phyloP scores from a whole-genome alignment of 2,329 filamentous ascomycete genomes.

The Phaeosphaeria sp. region DNA sequence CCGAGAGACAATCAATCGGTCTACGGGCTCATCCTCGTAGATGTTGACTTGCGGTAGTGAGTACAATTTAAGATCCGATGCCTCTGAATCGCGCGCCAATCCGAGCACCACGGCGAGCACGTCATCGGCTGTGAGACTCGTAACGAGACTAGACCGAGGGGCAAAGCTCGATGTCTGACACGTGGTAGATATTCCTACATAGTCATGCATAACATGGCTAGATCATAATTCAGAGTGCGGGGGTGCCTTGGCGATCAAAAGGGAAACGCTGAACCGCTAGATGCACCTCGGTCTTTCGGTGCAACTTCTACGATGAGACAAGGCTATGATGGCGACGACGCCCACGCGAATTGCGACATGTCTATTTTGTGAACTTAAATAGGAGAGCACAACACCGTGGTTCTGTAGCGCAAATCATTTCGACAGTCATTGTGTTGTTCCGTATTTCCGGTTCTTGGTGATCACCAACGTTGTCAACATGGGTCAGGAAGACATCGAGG shows the following conservation, averaged over 20 bases:
- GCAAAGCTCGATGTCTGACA: too few species aligned
- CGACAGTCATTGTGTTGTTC: not conserved
- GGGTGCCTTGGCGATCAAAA: not conserved
- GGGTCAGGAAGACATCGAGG: constrained; percentile 33
- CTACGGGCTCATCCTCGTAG: too few species aligned
- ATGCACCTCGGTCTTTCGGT: constrained; percentile 16
- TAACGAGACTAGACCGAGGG: constrained; percentile 4
- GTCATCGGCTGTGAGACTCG: constrained; percentile 25
- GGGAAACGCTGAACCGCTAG: not conserved
- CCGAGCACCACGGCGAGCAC: constrained; percentile 13
- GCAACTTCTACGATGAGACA: constrained; percentile 20
- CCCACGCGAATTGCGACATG: constrained; percentile 31
- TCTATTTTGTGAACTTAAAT: constrained; percentile 6
- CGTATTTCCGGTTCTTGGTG: not conserved
- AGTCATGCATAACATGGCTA: too few species aligned
- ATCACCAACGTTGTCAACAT: constrained; percentile 11
- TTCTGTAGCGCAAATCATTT: too few species aligned
- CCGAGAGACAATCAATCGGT: too few species aligned
- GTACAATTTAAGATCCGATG: constrained; percentile 12
- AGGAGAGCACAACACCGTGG: not conserved
- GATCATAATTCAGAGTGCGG: not conserved
- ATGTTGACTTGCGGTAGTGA: not conserved
- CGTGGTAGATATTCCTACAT: not conserved
- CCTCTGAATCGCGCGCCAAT: not conserved
- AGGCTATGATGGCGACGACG: constrained; percentile 18